Base-by-base conservation (phyloP, 2,329 filamentous ascomycete species). In the Teratosphaeriaceae sp. region DNA sequence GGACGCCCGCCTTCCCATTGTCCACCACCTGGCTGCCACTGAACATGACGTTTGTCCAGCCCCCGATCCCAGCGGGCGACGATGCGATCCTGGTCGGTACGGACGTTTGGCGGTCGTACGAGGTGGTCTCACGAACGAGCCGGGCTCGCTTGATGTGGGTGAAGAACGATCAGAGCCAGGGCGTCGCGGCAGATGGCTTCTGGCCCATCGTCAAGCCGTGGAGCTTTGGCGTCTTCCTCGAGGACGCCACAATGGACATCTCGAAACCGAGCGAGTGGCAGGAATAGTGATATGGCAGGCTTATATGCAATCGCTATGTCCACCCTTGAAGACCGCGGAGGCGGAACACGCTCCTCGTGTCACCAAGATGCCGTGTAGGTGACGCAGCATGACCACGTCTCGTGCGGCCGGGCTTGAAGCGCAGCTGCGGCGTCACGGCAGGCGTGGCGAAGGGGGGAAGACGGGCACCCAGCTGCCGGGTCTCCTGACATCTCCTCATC, bases 41-140 rank as follows among this genome's bases (percentile, higher is more conserved):
- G 29, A 48, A 52, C 19, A 43, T 44, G 2, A 49, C 46, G 0
- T 27, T 51, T 2, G 34, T 47, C 11, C 52, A 51, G 33, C 46
- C 52, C 15, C 50, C 50, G 11, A 37, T 51, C 12, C 46, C 48
- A 2, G 20, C 35, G 8, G 40, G 42, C 2, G 27, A 48, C 4
- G 48, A 51, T 23, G 16, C 35, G 3, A 9, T 38, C 5, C 6
- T 54, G 31, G 33, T 42, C 44, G 12, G 48, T 43, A n/a, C 38
- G 37, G 23, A 43, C 21, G n/a, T 19, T 15, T 35, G 52, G 48
- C 5, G 43, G 42, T 26, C 15, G 4, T 45, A 35, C 36, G 6
- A 41, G 3, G 30, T 30, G 13, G 13, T 16, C 3, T 13, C 18
- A 29, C 12, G 15, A 7, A 27, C 43, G 2, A 20, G 22, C 6